These are phyloP conservation scores for Chrysophaeum taylorii DNA, from an alignment of 352 stramenopile species.

Conservation along the genomic window DNA sequence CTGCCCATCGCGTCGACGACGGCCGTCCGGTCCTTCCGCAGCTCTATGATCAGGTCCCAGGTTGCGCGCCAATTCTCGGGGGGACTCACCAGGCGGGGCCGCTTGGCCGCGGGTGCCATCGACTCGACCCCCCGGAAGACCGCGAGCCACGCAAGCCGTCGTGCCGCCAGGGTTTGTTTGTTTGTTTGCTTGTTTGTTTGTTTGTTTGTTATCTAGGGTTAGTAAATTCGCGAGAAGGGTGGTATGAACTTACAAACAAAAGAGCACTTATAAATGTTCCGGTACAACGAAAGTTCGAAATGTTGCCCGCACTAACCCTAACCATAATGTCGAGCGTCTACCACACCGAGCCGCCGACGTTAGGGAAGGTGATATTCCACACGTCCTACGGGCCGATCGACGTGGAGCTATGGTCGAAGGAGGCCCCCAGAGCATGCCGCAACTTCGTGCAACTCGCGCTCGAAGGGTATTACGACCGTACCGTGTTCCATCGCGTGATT, in stretches of 20 bases:
- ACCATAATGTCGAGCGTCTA: slow-evolving; percentile 92
- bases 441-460: slow-evolving; percentile 53
- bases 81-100: no score
- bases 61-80: no score
- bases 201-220: no score
- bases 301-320: not conserved
- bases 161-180: no score
- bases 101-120: no score
- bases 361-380: slow-evolving; percentile 88
- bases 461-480: slow-evolving; percentile 85
- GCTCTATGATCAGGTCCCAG: slow-evolving; percentile 46
- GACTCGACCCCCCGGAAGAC: no score
- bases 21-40: slow-evolving; percentile 49
- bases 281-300: no score
- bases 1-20: slow-evolving; percentile 55
- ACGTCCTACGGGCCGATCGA: slow-evolving; percentile 93
- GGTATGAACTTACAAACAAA: no score
- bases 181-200: no score
- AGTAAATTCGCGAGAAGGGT: no score
- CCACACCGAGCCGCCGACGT: slow-evolving; percentile 83
- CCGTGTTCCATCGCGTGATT: slow-evolving; percentile 88
- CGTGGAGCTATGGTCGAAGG: slow-evolving; percentile 89
- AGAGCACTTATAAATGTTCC: no score
- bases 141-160: no score
- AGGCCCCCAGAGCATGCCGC: slow-evolving; percentile 79